Evolutionary conservation across 2,329 filamentous ascomycete genomes (phyloP).

Genomic region (Shiraia sp.): DNA sequence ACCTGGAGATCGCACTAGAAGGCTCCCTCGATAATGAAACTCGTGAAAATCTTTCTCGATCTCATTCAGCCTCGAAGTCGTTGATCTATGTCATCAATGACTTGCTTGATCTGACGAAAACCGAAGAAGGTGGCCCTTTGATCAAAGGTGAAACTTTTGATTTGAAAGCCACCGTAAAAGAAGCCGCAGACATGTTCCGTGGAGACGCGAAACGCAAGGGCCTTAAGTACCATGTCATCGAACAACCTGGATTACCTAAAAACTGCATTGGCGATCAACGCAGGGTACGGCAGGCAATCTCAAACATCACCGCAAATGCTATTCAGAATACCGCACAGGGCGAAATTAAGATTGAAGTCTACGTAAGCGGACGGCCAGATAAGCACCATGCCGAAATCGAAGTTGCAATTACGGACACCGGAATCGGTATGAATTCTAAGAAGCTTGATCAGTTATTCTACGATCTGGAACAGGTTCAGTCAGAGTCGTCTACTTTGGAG

Average conservation of each 20-base stretch:
- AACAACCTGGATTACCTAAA: slow-evolving; percentile 70
- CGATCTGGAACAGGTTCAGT: slow-evolving; percentile 67
- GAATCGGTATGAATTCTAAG: slow-evolving; percentile 63
- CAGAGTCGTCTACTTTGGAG: slow-evolving; percentile 32
- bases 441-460: slow-evolving; percentile 64
- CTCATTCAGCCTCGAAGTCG: slow-evolving; percentile 89
- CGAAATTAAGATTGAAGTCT: slow-evolving; percentile 71
- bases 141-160: slow-evolving; percentile 83
- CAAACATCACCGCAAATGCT: slow-evolving; percentile 83
- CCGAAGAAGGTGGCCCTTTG: slow-evolving; percentile 77
- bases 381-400: slow-evolving; percentile 68
- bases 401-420: slow-evolving; percentile 75
- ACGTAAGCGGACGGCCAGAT: slow-evolving; percentile 50
- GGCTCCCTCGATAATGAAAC: slow-evolving; percentile 79
- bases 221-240: slow-evolving; percentile 69
- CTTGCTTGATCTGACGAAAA: slow-evolving; percentile 83
- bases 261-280: slow-evolving; percentile 78
- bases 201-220: slow-evolving; percentile 76
- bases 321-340: slow-evolving; percentile 75
- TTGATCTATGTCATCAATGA: slow-evolving; percentile 95
- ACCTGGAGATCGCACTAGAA: slow-evolving; percentile 87
- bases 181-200: slow-evolving; percentile 75
- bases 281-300: slow-evolving; percentile 78
- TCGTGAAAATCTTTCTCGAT: slow-evolving; percentile 79
- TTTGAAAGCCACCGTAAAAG: slow-evolving; percentile 69